Base-by-base conservation (phyloP, 495 filamentous ascomycete species). In the Penicillium pancosmium region DNA sequence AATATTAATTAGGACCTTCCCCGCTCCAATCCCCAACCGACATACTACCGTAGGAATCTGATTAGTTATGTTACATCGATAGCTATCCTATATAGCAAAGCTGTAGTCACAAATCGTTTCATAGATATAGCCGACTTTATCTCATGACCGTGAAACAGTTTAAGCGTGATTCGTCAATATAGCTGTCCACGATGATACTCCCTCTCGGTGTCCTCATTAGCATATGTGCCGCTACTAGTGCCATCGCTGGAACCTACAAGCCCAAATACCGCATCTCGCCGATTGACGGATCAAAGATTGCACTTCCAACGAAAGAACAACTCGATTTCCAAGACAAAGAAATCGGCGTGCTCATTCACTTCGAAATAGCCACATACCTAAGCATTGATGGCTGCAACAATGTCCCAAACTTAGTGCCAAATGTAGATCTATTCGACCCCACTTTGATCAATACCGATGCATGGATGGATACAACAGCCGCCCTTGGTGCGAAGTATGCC, bases 11-110 rank as follows among this genome's bases (percentile, higher is more conserved):
- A 48, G 9, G 5, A 38, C 19, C 21, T 48, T 48, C 46, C 46
- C 46, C 46, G 46, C 46, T 48, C 15, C 18, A 27, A 12, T 48
- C 21, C 21, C 46, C 46, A 48, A 13, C 10, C 46, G 19, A 48
- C 7, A 73, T 73, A 56, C 77, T 83, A 2, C 76, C 74, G 2
- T 84, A 84, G 1, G 83, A 84, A 63, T 84, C 85, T 15, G 16
- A 85, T 46, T 54, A 27, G 21, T 1, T 54, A 54, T 19, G 52
- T 54, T 54, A 54, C 52, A 54, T 54, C 38, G 16, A 7, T 40
- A 33, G 10, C 1, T 33, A 10, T 7, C 15, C n/a, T 18, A 53
- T 41, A 40, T 40, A 25, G 38, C 6, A 4, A 18, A 18, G n/a
- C n/a, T 8, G 5, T 44, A 16, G 41, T 38, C 15, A 7, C 16